Conservation (phyloP, 768 basidiomycete species). For the Pisolithus marmoratus region DNA sequence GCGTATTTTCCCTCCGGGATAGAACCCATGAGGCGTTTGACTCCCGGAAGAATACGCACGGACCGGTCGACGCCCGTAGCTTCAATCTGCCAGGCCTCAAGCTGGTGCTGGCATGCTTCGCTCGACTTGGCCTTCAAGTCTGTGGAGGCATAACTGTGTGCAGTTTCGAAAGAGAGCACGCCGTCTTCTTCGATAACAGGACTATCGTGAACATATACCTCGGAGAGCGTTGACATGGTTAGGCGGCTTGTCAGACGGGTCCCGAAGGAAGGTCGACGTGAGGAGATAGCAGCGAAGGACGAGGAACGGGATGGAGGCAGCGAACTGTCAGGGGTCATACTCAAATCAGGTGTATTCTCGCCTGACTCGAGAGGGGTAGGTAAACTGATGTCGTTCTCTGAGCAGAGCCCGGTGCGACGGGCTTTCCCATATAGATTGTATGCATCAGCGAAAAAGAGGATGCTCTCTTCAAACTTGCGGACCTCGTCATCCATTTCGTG, state of each 20-base stretch:
- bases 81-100: slow-evolving; percentile 30
- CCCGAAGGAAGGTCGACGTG: slow-evolving; percentile 45
- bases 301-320: slow-evolving; percentile 39
- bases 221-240: no score
- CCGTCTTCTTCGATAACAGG: no score
- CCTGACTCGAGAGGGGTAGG: slow-evolving; percentile 25
- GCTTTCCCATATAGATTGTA: slow-evolving; percentile 35
- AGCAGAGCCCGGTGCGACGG: no score
- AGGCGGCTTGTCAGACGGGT: slow-evolving; percentile 25
- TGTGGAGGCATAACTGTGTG: no score
- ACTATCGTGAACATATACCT: no score
- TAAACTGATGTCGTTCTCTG: no score
- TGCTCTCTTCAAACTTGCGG: slow-evolving; percentile 56
- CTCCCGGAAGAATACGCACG: slow-evolving; percentile 70
- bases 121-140: no score
- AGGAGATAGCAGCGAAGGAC: slow-evolving; percentile 30
- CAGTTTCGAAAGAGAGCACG: no score
- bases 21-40: slow-evolving; percentile 56
- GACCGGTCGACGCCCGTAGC: slow-evolving; percentile 52
- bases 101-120: no score
- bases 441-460: slow-evolving; percentile 63
- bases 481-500: slow-evolving; percentile 58
- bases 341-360: slow-evolving; percentile 37
- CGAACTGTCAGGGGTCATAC: slow-evolving; percentile 32
- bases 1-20: slow-evolving; percentile 64